phyloP scores from a whole-genome alignment of 2,329 filamentous ascomycete species.

The Boeremia exigua region DNA sequence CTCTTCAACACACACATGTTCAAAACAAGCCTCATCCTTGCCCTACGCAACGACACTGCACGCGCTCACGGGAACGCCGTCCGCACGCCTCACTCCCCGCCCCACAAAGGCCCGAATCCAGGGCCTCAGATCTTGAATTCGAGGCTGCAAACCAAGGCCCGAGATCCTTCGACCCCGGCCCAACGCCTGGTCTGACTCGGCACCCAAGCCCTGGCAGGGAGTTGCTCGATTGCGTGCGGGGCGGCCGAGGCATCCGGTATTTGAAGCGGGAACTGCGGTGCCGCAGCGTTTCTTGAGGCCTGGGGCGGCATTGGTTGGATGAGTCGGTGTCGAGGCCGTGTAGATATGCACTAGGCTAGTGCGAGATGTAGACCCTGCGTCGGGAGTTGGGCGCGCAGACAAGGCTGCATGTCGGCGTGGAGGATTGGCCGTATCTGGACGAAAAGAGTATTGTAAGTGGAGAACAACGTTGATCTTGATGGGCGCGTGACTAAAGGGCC shows the following conservation, averaged over 20 bases:
- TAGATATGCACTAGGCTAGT: conserved; percentile 11
- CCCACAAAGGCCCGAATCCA: conserved; percentile 2
- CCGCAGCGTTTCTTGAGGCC: not conserved
- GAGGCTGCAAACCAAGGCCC: not conserved
- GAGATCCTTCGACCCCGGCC: not conserved
- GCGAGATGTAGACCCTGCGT: conserved; percentile 5
- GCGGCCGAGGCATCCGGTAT: too few species aligned
- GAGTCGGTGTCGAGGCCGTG: not conserved
- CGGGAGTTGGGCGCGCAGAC: not conserved
- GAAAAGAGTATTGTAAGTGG: not conserved
- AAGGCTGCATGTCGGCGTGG: too few species aligned
- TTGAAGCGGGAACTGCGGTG: too few species aligned
- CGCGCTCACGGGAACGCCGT: too few species aligned
- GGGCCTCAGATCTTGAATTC: not conserved
- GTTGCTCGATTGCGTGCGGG: too few species aligned
- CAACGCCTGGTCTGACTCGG: not conserved
- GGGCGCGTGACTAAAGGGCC: not conserved
- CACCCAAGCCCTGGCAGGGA: not conserved
- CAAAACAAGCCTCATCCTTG: too few species aligned
- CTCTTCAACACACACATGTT: too few species aligned
- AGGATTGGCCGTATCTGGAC: not conserved
- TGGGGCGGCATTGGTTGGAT: too few species aligned
- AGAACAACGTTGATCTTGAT: not conserved
- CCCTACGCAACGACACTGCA: too few species aligned
- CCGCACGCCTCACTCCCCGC: not conserved